These are phyloP conservation scores for Psilocybe azurescens DNA, from an alignment of 768 basidiomycete species.

Conservation along the genomic window DNA sequence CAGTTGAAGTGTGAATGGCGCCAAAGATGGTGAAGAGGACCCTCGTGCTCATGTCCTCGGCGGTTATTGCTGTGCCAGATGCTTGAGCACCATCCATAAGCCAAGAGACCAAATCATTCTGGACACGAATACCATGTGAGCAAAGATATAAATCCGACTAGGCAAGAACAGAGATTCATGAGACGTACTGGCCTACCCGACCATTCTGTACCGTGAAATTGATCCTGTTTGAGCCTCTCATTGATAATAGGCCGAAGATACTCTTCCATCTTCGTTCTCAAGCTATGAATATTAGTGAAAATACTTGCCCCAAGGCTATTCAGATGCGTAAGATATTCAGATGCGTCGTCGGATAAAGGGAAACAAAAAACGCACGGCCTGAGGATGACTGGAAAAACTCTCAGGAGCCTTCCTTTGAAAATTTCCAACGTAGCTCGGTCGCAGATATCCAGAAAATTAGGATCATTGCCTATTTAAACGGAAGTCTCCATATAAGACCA, in stretches of 20 bases:
- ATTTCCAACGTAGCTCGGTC: conserved; percentile 23
- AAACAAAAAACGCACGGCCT: conserved; percentile 25
- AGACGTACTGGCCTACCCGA: conserved; percentile 33
- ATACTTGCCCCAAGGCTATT: conserved; percentile 22
- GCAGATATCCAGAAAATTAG: conserved; percentile 18
- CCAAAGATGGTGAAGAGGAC: conserved; percentile 47
- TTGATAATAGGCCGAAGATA: conserved; percentile 33
- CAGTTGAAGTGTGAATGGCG: conserved; percentile 46
- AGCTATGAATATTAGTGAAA: conserved; percentile 17
- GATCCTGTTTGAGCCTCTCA: conserved; percentile 26
- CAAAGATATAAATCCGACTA: background rate
- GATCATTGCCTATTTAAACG: conserved; percentile 24
- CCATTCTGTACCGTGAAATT: conserved; percentile 29
- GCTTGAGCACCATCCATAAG: conserved; percentile 43
- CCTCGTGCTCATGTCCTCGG: conserved; percentile 34
- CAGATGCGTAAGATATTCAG: too few relatives aligned
- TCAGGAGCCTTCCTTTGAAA: conserved; percentile 21
- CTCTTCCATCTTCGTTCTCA: conserved; percentile 22
- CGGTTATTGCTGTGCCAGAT: conserved; percentile 27
- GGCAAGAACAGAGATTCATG: too few relatives aligned
- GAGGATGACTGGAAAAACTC: conserved; percentile 29
- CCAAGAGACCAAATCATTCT: conserved; percentile 56
- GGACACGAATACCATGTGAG: background rate
- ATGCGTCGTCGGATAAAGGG: too few relatives aligned
- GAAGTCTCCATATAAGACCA: too few relatives aligned